phyloP scores from a whole-genome alignment of 2,329 filamentous ascomycete genomes.

The Xylariaceae sp. region DNA sequence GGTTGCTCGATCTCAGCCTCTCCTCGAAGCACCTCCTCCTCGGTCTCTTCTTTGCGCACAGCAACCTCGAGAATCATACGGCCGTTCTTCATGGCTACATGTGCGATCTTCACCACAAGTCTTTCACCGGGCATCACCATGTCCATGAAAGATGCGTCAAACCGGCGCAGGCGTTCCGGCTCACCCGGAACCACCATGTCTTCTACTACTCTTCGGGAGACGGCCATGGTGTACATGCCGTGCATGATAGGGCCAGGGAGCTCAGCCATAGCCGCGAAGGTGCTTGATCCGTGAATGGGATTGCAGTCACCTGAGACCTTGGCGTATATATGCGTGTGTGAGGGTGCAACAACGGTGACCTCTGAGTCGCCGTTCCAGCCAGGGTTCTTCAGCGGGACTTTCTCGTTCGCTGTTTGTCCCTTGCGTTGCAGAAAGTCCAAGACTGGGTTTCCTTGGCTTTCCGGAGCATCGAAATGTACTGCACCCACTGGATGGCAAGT shows the following conservation, averaged over 20 bases:
- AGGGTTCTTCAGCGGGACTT: constrained; percentile 97
- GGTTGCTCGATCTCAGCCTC: constrained; percentile 98
- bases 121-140: constrained; percentile 98
- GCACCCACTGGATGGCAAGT: constrained; percentile 2
- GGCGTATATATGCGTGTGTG: constrained; percentile 98
- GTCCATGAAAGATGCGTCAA: constrained; percentile 90
- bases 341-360: constrained; percentile 81
- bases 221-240: constrained; percentile 98
- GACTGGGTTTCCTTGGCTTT: constrained; percentile 14
- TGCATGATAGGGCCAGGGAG: constrained; percentile 96
- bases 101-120: constrained; percentile 89
- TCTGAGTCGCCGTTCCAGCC: constrained; percentile 89
- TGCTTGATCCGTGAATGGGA: constrained; percentile 94
- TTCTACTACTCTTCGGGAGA: constrained; percentile 91
- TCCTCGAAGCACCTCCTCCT: constrained; percentile 91
- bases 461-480: constrained; percentile 4
- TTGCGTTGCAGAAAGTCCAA: constrained; percentile 14
- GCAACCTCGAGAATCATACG: constrained; percentile 99
- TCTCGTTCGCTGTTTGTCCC: constrained; percentile 46
- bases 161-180: constrained; percentile 91
- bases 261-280: constrained; percentile 94
- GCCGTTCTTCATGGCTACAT: constrained; percentile 94
- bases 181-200: constrained; percentile 99
- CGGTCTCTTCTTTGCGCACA: constrained; percentile 88
- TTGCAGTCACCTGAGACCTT: constrained; percentile 98